phyloP scores from a whole-genome alignment of 768 basidiomycete genomes.

The Cystofilobasidium bisporidii region DNA sequence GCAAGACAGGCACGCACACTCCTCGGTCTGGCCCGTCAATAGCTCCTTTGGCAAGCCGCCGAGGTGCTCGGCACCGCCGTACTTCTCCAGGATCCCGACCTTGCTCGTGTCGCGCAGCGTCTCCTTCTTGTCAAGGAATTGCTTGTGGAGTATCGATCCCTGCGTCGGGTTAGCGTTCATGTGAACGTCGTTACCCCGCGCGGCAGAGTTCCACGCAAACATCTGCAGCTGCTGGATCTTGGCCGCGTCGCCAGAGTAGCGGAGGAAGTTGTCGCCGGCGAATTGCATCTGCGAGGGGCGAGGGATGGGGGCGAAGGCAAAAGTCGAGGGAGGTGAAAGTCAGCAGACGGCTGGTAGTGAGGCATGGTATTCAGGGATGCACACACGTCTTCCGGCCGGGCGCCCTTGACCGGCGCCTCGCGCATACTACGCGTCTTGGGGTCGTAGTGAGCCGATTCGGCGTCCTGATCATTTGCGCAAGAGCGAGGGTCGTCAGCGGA shows the following conservation, averaged over 20 bases:
- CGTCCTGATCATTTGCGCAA: no score
- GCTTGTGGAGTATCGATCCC: constrained; percentile 79
- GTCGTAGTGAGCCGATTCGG: constrained; percentile 93
- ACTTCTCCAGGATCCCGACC: constrained; percentile 78
- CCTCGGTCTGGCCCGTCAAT: constrained; percentile 87
- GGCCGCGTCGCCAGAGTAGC: constrained; percentile 81
- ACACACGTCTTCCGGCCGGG: constrained; percentile 78
- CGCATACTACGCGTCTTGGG: constrained; percentile 99
- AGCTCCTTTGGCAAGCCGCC: constrained; percentile 83
- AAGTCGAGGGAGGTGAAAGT: background rate
- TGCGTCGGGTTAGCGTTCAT: constrained; percentile 93
- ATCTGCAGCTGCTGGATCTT: constrained; percentile 85
- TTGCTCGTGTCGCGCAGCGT: constrained; percentile 78
- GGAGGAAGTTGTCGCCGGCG: constrained; percentile 92
- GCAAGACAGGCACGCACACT: constrained; percentile 45
- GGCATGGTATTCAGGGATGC: no score
- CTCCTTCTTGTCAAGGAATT: constrained; percentile 88
- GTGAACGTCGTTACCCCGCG: constrained; percentile 88
- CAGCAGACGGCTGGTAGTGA: no score
- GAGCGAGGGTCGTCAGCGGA: no score
- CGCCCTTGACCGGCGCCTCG: constrained; percentile 73
- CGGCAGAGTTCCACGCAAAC: constrained; percentile 93
- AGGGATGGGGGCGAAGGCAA: background rate
- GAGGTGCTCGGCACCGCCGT: constrained; percentile 88
- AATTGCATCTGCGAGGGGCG: constrained; percentile 56